Base-by-base conservation (phyloP, 148 eudicot species). In the Silene uniflora region DNA sequence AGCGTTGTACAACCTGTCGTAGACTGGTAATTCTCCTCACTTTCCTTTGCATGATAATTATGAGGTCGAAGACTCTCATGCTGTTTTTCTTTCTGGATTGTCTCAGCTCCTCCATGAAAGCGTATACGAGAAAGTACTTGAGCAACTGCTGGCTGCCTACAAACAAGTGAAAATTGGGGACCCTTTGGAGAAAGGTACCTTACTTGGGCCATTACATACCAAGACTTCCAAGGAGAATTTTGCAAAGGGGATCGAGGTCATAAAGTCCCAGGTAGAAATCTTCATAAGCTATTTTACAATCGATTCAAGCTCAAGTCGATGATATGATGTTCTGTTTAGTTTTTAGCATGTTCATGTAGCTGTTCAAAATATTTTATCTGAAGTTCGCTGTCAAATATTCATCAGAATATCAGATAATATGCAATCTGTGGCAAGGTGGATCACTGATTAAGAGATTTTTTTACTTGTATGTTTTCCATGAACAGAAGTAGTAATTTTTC, bases 1-100 rank as follows among this genome's bases (percentile, higher is more conserved):
- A 95, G 76, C 91, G 98, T 73, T 95, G 97, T 85, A 90, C 98
- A 52, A 92, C 98, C 47, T 95, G 98, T 85, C 97, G 98, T 73
- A 89, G 98, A 76, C 86, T 95, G 98, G 97, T 95, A 90, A 73
- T 29, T 72, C 19, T 22, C 24, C 10, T 72, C 76, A 60, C 70
- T 22, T 61, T 29, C 21, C 25, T 23, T 19, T 22, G 10, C 64
- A 9, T 67, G 32, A 29, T 39, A 67, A 60, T 60, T 10, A 61
- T 61, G 7, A 5, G 3, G 11, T 68, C 24, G 2, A 24, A 23
- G 75, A 62, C 67, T 61, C 75, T 66, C 35, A 52, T 71, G 62
- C 10, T 59, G 70, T 65, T 59, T 62, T 58, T 7, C 65, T 17
- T 80, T 79, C 63, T 67, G 17, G 27, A 21, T 21, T 35, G 11